A percentile compares a stretch with the other conserved stretches of the same genome.
Conservation (phyloP, 1,284 basidiomycete genomes). For the Trichosporon sp. region DNA sequence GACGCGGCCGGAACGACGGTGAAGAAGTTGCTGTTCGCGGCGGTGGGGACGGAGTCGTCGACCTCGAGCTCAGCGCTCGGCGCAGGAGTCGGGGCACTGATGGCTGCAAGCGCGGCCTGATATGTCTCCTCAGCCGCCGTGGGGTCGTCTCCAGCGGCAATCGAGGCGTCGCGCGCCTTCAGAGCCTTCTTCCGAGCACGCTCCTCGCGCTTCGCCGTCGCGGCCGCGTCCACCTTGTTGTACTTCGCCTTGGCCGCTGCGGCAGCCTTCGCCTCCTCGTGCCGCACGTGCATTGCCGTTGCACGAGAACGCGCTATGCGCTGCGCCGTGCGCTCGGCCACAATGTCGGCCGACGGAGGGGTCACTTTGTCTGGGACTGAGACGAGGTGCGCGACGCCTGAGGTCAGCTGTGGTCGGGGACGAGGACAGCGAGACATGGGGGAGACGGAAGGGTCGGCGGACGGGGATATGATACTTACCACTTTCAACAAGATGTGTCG, state of each 20-base stretch:
- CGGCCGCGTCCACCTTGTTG: constrained; percentile 56
- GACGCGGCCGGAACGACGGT: constrained; percentile 25
- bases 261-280: constrained; percentile 53
- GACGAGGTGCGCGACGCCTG: constrained; percentile 72
- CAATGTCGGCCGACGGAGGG: constrained; percentile 55
- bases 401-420: background rate
- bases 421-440: too few species aligned
- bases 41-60: constrained; percentile 7
- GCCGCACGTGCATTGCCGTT: constrained; percentile 13
- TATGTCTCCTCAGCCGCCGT: constrained; percentile 9
- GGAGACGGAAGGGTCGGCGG: background rate
- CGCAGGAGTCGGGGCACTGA: background rate
- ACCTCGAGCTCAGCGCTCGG: background rate
- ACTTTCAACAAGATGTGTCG: constrained; percentile 74
- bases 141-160: constrained; percentile 15
- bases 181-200: constrained; percentile 54
- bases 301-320: constrained; percentile 25
- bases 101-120: constrained; percentile 5
- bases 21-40: constrained; percentile 24
- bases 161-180: constrained; percentile 39
- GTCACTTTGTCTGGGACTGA: constrained; percentile 63
- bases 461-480: constrained; percentile 59
- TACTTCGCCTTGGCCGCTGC: constrained; percentile 35
- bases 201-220: constrained; percentile 61
- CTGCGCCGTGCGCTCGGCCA: constrained; percentile 48